Evolutionary conservation across 805 yeast species (phyloP), one percentile per base, ranked within the genome.

Genomic region (Kazachstania martiniae): DNA sequence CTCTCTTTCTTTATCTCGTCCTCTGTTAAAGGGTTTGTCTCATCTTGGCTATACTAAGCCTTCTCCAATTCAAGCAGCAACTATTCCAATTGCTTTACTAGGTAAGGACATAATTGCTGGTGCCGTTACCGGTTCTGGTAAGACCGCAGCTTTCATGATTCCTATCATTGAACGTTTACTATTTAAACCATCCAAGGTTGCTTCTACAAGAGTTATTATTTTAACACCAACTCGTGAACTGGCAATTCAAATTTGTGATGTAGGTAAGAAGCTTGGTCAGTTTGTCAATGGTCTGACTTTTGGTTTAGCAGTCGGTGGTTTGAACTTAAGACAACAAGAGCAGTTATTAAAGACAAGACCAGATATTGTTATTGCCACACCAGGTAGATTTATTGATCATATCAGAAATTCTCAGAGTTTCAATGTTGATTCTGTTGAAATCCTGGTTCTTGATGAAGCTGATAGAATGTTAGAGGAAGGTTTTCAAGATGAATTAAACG

Each of bases 401-500:
- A 74, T 91, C 35, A 70, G 97, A 53, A 91, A 91, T 62, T 87
- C 97, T 5, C 85, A 95, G 6, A 79, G 91, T 32, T 91, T 91
- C 56, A 74, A 76, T 30, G 93, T 86, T 29, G 97, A 91, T 44
- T 68, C 77, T 21, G 91, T 91, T 31, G 98, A 91, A 62, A 82
- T 91, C 33, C 65, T 91, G 47, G 93, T 91, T 19, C 70, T 91
- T 45, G 98, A 91, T 65, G 98, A 91, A 65, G 98, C 98, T 38
- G 98, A 91, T 68, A 77, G 98, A 65, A 91, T 91, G 97, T 70
- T 91, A 46, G 99, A 91, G 56, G 99, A 91, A 61, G 99, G 99
- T 52, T 91, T 91, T 73, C 95, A 87, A 59, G 84, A 77, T 33
- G 98, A 91, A 60, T 66, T 91, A 44, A 79, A 85, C 13, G 98